Percentiles rank a stretch among this genome's conserved stretches.
phyloP scores from a whole-genome alignment of 805 yeast genomes.

The Yarrowia osloensis region DNA sequence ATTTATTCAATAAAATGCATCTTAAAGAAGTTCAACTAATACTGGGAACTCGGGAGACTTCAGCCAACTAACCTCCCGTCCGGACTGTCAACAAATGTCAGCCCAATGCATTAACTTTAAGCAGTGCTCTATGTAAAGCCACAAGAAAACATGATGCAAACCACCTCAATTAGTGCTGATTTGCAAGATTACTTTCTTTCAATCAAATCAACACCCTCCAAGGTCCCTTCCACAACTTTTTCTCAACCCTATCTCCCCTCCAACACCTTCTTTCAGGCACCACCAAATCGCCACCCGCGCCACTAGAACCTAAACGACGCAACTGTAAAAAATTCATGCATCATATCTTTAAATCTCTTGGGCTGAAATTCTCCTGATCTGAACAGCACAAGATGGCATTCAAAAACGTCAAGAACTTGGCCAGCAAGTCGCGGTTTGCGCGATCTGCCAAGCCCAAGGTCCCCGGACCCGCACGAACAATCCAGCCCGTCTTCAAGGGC shows the following conservation, averaged over 20 bases:
- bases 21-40: no score
- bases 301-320: background rate
- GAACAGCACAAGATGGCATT: conserved; percentile 1
- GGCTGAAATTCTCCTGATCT: background rate
- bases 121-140: no score
- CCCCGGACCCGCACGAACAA: conserved; percentile 18
- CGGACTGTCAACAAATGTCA: no score
- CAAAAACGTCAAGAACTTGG: conserved; percentile 11
- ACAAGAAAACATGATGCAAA: no score
- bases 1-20: background rate
- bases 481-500: conserved; percentile 19
- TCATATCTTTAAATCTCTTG: background rate
- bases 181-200: no score
- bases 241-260: no score
- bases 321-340: conserved; percentile 9
- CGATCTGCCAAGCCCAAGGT: background rate
- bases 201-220: no score
- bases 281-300: background rate
- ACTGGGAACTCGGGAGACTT: no score
- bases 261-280: background rate
- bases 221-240: no score
- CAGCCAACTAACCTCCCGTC: no score
- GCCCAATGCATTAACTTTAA: no score
- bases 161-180: no score
- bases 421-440: background rate